Percentiles rank a stretch among this genome's conserved stretches.
These are phyloP conservation scores for Pleurotus giganteus DNA, from an alignment of 768 basidiomycete genomes.

Conservation along the genomic window DNA sequence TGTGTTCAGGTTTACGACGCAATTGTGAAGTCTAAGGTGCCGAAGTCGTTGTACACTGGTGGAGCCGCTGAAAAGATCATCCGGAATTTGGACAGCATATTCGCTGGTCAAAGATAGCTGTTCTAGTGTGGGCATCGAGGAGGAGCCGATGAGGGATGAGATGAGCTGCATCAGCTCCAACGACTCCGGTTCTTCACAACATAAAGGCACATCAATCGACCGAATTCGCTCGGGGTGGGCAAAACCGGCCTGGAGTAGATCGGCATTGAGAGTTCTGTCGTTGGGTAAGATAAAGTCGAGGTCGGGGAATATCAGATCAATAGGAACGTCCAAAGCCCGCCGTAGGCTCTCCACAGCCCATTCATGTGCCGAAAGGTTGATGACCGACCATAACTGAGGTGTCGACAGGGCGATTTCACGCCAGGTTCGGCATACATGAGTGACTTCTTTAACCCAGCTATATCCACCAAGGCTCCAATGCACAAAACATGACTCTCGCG, in stretches of 20 bases:
- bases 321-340: background rate
- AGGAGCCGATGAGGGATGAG: background rate
- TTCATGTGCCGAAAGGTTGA: background rate
- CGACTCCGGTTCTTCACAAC: background rate
- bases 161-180: background rate
- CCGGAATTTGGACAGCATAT: background rate
- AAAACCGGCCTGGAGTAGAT: background rate
- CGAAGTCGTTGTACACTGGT: background rate
- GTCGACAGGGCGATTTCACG: background rate
- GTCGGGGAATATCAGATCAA: background rate
- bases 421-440: background rate
- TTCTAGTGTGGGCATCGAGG: background rate
- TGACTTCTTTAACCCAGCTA: background rate
- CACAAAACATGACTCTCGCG: too few species aligned
- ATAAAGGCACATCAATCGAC: background rate
- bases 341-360: background rate
- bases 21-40: background rate
- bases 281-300: background rate
- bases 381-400: background rate
- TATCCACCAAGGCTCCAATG: background rate
- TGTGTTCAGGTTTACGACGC: background rate
- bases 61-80: background rate
- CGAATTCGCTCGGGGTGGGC: background rate
- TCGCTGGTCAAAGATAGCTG: background rate
- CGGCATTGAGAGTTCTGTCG: background rate